These are phyloP conservation scores for Aspergillus phoenicis DNA, from an alignment of 2,329 filamentous ascomycete genomes.

Conservation along the genomic window DNA sequence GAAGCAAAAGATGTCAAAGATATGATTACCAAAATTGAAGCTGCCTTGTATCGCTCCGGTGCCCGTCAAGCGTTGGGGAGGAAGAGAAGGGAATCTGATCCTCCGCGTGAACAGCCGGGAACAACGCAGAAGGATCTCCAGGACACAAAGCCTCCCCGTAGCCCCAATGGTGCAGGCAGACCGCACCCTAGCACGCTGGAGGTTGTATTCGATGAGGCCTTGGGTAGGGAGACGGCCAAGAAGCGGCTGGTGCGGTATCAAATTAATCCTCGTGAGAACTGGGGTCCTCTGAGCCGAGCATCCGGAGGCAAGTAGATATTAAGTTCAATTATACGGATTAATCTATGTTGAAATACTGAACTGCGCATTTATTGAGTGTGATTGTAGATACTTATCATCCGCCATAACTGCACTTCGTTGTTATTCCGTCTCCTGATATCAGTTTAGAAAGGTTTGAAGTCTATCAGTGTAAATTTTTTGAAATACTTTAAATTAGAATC, in stretches of 20 bases:
- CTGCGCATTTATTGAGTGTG: too few relatives aligned
- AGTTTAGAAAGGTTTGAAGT: too few relatives aligned
- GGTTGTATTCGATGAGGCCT: slow-evolving; percentile 76
- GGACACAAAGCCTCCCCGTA: background rate
- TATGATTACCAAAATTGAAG: slow-evolving; percentile 47
- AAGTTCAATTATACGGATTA: background rate
- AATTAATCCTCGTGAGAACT: slow-evolving; percentile 85
- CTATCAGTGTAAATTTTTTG: too few relatives aligned
- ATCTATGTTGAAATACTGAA: background rate
- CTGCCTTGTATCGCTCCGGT: slow-evolving; percentile 45
- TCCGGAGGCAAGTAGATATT: slow-evolving; percentile 17
- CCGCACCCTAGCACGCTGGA: slow-evolving; percentile 48
- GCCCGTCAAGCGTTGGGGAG: slow-evolving; percentile 23
- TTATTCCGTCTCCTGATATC: too few relatives aligned
- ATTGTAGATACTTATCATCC: too few relatives aligned
- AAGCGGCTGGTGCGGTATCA: slow-evolving; percentile 83
- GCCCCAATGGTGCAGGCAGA: background rate
- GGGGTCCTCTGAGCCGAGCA: slow-evolving; percentile 75
- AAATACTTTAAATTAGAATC: too few relatives aligned
- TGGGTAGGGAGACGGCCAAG: slow-evolving; percentile 69
- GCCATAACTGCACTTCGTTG: too few relatives aligned
- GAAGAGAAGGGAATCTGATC: slow-evolving; percentile 4
- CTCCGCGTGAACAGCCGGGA: background rate
- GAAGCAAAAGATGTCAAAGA: slow-evolving; percentile 40
- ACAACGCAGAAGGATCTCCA: background rate